Base-by-base conservation (phyloP, 352 stramenopile species). In the Phytophthora cactorum region DNA sequence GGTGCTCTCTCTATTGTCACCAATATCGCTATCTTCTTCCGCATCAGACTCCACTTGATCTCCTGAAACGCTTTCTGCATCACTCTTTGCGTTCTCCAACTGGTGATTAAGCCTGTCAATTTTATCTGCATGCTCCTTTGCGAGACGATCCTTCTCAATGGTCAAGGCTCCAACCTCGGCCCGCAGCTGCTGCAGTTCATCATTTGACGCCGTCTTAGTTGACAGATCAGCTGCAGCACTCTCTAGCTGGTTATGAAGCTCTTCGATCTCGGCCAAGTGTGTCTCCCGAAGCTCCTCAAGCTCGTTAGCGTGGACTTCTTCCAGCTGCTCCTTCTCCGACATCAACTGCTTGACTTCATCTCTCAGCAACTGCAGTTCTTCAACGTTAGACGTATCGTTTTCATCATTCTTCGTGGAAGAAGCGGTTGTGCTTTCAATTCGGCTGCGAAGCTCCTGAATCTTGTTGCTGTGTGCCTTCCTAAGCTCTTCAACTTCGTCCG, bases 111-210 rank as follows among this genome's bases (percentile, higher is more conserved):
- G 66, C 34, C 69, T 73, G n/a, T 67, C 61, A 29, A 71, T 68
- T 22, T 55, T 58, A 43, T 54, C 55, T 14, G 70, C 66, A 34
- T 73, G 53, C 10, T 69, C 41, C n/a, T 64, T 61, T 29, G 61
- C 66, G 8, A 73, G 66, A 28, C 43, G 39, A 34, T 64, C 61
- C 32, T 66, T 78, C 14, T 66, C 60, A 22, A 60, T 68, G 14
- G 58, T 66, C 45, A 74, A 59, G 4, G 38, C 25, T 28, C 63
- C 57, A 4, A 85, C 43, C 25, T 78, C 65, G 10, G 67, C 62
- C n/a, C 61, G 52, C 28, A 72, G 25, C 5, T 63, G 45, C 9
- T 77, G 56, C 6, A 84, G 51, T 57, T 81, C 59, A 44, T 75
- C 69, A 25, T 56, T 75, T 31, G 66, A 61, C 50, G 68, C 70